Base-by-base conservation (phyloP, 1,139 yeast genomes). In the Lodderomyces pseudojiufengensis region DNA sequence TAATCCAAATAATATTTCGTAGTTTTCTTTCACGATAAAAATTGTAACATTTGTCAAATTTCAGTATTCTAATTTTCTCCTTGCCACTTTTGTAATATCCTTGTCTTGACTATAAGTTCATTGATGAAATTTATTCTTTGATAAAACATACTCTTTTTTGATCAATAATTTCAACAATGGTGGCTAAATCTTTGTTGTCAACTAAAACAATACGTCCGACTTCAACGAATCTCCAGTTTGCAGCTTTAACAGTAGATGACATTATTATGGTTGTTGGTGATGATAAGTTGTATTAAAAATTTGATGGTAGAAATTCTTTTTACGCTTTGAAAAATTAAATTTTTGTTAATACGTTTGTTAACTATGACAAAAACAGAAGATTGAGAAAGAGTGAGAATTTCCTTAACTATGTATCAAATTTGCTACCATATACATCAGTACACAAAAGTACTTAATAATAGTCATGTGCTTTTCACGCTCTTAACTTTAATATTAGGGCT, bases 181-280 rank as follows among this genome's bases (percentile, higher is more conserved):
- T 76, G 63, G 97, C 97, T 66, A 90, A 78, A 47, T 65, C 63
- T 75, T 85, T 84, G 76, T 80, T 76, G 80, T 80, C 73, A 70
- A 92, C 69, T 67, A 90, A 84, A 73, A 90, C 96, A 68, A 94
- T 87, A 79, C 98, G 96, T 71, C 99, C 99, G 66, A 90, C 85
- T 80, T 92, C 96, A 70, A 94, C 98, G 70, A 79, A 83, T 84
- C 97, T 87, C 97, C 97, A 90, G 90, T 85, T 86, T 73, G 95
- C 79, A 71, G 95, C 85, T 79, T 85, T 84, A 73, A 90, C 94
- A 67, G 84, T 76, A 69, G 95, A 58, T 33, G 50, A 45, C 73
- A 65, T 66, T 47, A 51, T 45, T 39, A 27, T 28, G 23, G 23
- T 20, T 28, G 15, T 38, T 35, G 37, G 24, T 40, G 40, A 29